Evolutionary conservation across 1,284 basidiomycete species (phyloP).

Genomic region (Sphaerobolus stellatus): DNA sequence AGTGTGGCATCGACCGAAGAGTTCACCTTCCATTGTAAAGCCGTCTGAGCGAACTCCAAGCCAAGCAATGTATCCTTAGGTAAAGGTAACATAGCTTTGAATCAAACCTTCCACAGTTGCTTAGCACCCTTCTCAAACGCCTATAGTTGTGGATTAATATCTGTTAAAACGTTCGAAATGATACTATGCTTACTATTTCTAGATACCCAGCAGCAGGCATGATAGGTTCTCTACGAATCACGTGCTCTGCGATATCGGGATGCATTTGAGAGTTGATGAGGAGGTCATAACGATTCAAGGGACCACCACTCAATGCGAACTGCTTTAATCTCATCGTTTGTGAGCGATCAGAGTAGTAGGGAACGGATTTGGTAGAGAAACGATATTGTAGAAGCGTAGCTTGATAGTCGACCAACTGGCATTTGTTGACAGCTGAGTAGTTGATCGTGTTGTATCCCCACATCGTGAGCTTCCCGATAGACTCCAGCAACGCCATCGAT

Average conservation of each 20-base stretch:
- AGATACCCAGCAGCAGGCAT: slow-evolving; percentile 45
- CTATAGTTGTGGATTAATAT: too few species aligned
- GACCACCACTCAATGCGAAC: slow-evolving; percentile 27
- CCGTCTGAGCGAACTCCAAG: slow-evolving; percentile 15
- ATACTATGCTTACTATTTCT: too few species aligned
- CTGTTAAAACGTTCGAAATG: too few species aligned
- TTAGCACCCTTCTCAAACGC: slow-evolving; percentile 31
- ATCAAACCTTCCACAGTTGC: slow-evolving; percentile 26
- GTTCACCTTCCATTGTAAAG: slow-evolving; percentile 14
- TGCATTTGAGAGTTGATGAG: slow-evolving; percentile 36
- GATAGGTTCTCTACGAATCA: slow-evolving; percentile 41
- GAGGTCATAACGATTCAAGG: slow-evolving; percentile 33
- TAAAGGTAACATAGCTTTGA: slow-evolving; percentile 27
- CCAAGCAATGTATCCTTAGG: slow-evolving; percentile 5
- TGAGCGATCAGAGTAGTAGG: slow-evolving; percentile 13
- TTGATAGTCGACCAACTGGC: background rate
- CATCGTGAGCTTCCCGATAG: slow-evolving; percentile 27
- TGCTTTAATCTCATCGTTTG: slow-evolving; percentile 19
- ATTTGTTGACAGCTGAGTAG: slow-evolving; percentile 22
- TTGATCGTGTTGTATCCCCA: slow-evolving; percentile 31
- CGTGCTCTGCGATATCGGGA: slow-evolving; percentile 38
- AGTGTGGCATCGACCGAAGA: slow-evolving; percentile 1
- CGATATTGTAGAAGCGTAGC: slow-evolving; percentile 21
- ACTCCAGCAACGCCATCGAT: slow-evolving; percentile 21
- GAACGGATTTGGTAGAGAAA: slow-evolving; percentile 22